These are phyloP conservation scores for Solanum ahanhuiri DNA, from an alignment of 257 asterid species.

Conservation along the genomic window DNA sequence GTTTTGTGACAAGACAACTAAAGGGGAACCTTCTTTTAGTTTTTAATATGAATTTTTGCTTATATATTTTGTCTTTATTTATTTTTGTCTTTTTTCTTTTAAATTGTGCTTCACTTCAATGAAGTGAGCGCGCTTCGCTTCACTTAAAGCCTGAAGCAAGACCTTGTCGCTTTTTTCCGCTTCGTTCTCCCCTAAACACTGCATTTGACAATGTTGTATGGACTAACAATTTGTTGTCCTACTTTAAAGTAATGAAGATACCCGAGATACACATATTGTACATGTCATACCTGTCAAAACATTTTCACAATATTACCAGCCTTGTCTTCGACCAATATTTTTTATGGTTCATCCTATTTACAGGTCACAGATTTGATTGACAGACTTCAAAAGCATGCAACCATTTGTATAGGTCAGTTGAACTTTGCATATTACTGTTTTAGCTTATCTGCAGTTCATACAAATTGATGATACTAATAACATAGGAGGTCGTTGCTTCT, in stretches of 20 bases:
- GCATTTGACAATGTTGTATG: neutral
- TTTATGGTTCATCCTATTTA: conserved; percentile 15
- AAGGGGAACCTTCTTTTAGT: too few species aligned
- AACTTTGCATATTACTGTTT: neutral
- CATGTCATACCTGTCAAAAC: neutral
- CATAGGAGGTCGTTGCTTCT: neutral
- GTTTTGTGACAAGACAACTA: too few species aligned
- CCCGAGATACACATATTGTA: neutral
- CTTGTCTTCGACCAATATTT: neutral
- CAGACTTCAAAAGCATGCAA: conserved; percentile 57
- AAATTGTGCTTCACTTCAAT: too few species aligned
- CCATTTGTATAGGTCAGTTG: conserved; percentile 47
- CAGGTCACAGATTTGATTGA: conserved; percentile 69
- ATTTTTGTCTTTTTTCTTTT: too few species aligned
- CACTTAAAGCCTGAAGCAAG: too few species aligned
- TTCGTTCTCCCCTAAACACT: too few species aligned
- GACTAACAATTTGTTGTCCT: neutral
- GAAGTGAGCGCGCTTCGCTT: too few species aligned
- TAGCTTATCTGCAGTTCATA: neutral
- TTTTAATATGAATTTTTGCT: too few species aligned
- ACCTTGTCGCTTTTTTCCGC: too few species aligned
- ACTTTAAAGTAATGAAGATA: neutral
- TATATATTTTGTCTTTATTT: too few species aligned
- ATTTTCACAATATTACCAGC: neutral
- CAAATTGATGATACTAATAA: neutral